Evolutionary conservation across 1,284 basidiomycete genomes (phyloP).

Genomic region (Serendipita sp.): DNA sequence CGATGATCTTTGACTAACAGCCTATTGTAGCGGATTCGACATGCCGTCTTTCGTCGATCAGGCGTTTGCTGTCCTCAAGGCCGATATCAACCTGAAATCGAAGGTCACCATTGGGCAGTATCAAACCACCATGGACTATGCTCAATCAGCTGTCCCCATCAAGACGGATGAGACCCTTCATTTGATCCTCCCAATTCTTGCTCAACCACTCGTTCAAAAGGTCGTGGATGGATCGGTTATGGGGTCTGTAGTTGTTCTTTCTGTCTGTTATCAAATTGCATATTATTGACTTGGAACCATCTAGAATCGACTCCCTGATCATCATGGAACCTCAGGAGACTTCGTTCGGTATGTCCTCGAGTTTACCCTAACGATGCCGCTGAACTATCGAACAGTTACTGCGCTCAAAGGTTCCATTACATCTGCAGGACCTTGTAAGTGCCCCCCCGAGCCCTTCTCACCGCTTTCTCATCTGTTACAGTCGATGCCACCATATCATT

Average conservation of each 20-base stretch:
- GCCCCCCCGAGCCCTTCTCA: background rate
- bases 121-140: constrained; percentile 45
- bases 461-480: constrained; percentile 17
- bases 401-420: constrained; percentile 50
- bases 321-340: constrained; percentile 43
- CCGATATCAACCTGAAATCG: constrained; percentile 45
- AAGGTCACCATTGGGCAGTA: constrained; percentile 55
- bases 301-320: constrained; percentile 40
- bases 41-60: constrained; percentile 50
- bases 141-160: constrained; percentile 43
- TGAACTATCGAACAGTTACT: constrained; percentile 27
- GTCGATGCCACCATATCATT: constrained; percentile 62
- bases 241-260: constrained; percentile 26
- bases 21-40: constrained; percentile 40
- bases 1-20: background rate
- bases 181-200: constrained; percentile 55
- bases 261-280: background rate
- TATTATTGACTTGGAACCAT: constrained; percentile 4
- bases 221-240: constrained; percentile 49
- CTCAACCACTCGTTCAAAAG: constrained; percentile 67
- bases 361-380: background rate
- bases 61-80: constrained; percentile 50
- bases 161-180: constrained; percentile 48
- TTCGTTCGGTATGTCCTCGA: constrained; percentile 35
- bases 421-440: constrained; percentile 62